These are phyloP conservation scores for Ustilago shanxiensis DNA, from an alignment of 1,284 basidiomycete species.

Conservation along the genomic window DNA sequence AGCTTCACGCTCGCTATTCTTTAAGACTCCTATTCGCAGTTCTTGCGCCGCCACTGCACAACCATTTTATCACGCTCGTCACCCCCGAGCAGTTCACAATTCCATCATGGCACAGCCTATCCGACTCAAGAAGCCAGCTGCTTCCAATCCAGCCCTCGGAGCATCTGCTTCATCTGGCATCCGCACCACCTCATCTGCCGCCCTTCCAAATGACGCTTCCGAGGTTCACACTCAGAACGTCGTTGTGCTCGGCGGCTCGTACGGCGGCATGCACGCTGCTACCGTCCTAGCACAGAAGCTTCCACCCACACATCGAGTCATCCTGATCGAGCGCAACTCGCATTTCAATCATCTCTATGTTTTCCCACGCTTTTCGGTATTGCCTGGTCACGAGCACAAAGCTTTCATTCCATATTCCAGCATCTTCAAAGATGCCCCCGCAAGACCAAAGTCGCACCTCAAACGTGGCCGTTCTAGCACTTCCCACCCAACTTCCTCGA, in stretches of 20 bases:
- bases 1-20: constrained; percentile 21
- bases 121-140: constrained; percentile 26
- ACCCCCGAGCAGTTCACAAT: neutral
- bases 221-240: constrained; percentile 64
- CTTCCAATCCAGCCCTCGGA: constrained; percentile 6
- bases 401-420: constrained; percentile 74
- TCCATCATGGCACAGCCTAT: constrained; percentile 35
- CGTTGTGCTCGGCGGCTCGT: constrained; percentile 69
- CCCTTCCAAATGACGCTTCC: constrained; percentile 23
- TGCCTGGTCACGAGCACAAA: constrained; percentile 80
- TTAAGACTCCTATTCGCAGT: neutral
- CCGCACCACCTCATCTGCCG: constrained; percentile 4
- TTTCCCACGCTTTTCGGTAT: constrained; percentile 77
- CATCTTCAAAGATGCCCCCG: constrained; percentile 80
- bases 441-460: constrained; percentile 26
- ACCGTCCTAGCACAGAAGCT: constrained; percentile 71
- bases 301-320: constrained; percentile 71
- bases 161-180: constrained; percentile 21
- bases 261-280: constrained; percentile 69
- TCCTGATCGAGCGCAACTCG: constrained; percentile 73
- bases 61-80: neutral
- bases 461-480: constrained; percentile 33
- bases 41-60: neutral
- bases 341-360: constrained; percentile 74
- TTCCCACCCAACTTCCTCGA: constrained; percentile 1